These are phyloP conservation scores for Marchantia polymorpha DNA, from an alignment of 225 moss, liverwort and hornwort genomes.

Conservation along the genomic window DNA sequence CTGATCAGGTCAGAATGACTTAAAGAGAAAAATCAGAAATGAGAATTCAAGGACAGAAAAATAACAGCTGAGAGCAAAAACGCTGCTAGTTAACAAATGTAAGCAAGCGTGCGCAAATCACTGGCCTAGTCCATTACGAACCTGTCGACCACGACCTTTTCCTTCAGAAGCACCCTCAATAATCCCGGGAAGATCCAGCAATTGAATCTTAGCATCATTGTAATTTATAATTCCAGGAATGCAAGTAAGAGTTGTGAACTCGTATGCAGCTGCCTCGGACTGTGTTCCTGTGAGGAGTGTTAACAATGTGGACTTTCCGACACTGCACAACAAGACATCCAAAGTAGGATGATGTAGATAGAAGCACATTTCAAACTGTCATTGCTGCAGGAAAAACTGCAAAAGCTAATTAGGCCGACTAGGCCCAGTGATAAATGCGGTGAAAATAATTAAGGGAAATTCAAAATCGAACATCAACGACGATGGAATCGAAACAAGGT, in stretches of 20 bases:
- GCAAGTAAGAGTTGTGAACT: slow-evolving; percentile 98
- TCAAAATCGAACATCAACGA: neutral
- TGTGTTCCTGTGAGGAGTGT: slow-evolving; percentile 96
- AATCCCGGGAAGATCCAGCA: slow-evolving; percentile 98
- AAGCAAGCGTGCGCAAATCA: neutral
- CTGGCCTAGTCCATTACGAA: slow-evolving; percentile 8
- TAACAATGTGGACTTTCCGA: slow-evolving; percentile 93
- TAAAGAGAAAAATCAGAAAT: neutral
- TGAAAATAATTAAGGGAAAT: neutral
- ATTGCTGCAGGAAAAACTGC: neutral
- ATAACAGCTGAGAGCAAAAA: neutral
- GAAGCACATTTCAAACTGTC: neutral
- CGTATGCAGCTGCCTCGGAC: slow-evolving; percentile 98
- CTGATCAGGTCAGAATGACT: neutral
- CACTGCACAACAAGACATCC: slow-evolving; percentile 54
- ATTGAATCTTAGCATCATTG: slow-evolving; percentile 98
- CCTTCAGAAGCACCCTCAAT: slow-evolving; percentile 99
- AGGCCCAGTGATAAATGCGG: too few relatives aligned
- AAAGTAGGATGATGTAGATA: slow-evolving; percentile 11
- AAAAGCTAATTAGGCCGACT: too few relatives aligned
- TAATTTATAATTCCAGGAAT: slow-evolving; percentile 98
- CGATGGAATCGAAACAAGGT: neutral
- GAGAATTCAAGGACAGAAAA: neutral
- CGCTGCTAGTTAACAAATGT: neutral
- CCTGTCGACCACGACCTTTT: slow-evolving; percentile 99